A percentile compares a stretch with the other conserved stretches of the same genome.
Evolutionary conservation across 202 grass and related monocot species (phyloP).

Genomic region (Carex arenaria): DNA sequence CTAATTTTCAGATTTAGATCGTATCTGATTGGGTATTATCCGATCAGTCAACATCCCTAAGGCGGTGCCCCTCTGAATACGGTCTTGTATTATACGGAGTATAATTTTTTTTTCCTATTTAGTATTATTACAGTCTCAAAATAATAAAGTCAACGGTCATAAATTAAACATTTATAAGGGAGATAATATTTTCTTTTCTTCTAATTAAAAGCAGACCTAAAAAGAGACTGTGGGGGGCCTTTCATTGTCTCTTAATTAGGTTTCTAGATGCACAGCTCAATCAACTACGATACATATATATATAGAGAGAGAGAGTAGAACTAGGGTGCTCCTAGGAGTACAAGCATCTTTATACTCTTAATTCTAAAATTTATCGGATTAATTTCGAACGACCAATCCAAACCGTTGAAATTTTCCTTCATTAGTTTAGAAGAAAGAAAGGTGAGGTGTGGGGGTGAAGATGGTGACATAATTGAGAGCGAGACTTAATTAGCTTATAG

Average conservation of each 20-base stretch:
- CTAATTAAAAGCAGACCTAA: constrained; percentile 1
- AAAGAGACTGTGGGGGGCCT: background rate
- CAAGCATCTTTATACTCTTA: no score
- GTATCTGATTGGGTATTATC: no score
- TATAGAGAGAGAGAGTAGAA: no score
- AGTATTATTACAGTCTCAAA: background rate
- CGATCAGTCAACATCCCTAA: no score
- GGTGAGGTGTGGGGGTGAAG: background rate
- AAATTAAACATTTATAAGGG: no score
- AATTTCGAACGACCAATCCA: no score
- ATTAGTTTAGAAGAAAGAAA: constrained; percentile 12
- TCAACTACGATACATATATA: background rate
- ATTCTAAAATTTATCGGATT: no score
- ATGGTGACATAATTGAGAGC: background rate
- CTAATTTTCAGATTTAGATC: no score
- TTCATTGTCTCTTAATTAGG: background rate
- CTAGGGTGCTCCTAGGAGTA: no score
- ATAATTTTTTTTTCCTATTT: background rate
- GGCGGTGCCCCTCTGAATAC: background rate
- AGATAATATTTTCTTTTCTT: background rate
- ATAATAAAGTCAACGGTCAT: no score
- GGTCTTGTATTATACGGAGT: background rate
- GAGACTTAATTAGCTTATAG: background rate
- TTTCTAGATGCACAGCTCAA: constrained; percentile 6
- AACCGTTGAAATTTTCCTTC: no score